Conservation (phyloP, 2,329 filamentous ascomycete genomes). For the Talaromyces sp. region DNA sequence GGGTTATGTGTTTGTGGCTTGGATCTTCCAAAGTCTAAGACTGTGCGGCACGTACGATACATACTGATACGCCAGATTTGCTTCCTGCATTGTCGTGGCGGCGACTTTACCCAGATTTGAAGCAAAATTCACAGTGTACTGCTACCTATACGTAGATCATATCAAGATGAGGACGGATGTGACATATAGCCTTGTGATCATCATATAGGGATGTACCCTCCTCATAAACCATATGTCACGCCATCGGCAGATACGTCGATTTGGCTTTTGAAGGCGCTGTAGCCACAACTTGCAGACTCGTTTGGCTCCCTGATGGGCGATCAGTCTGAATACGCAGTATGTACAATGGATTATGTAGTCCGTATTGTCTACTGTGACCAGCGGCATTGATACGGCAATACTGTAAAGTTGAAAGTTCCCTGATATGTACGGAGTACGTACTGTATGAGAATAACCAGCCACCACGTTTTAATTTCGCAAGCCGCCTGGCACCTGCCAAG, state of each 20-base stretch:
- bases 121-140: not conserved
- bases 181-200: not conserved
- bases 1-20: slow-evolving; percentile 5
- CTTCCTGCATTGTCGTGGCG: not conserved
- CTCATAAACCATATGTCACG: not conserved
- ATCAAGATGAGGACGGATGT: not conserved
- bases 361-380: not conserved
- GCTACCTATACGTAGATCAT: not conserved
- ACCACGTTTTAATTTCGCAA: not conserved
- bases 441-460: not conserved
- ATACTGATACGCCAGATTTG: not conserved
- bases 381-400: not conserved
- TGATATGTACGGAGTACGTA: too few relatives aligned
- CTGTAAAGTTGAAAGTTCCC: too few relatives aligned
- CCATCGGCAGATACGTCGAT: not conserved
- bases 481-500: not conserved
- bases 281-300: not conserved
- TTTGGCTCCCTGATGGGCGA: not conserved
- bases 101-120: not conserved
- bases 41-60: not conserved
- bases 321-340: not conserved
- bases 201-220: not conserved
- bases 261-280: not conserved
- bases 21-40: not conserved
- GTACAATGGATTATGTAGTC: not conserved